These are phyloP conservation scores for Tuber magnatum DNA, from an alignment of 495 filamentous ascomycete species.

Conservation along the genomic window DNA sequence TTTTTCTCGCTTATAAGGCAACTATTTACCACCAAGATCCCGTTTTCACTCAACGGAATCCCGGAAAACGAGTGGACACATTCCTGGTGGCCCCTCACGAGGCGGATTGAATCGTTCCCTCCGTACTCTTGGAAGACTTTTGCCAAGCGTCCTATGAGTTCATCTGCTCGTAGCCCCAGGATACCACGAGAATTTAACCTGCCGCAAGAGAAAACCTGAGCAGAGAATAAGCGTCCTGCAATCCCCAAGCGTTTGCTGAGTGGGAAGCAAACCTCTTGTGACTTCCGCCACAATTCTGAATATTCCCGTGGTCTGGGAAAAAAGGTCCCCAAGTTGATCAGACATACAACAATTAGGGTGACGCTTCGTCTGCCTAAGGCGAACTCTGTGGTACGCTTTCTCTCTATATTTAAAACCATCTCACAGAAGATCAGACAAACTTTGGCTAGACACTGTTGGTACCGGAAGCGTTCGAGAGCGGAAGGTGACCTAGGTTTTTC, in stretches of 20 bases:
- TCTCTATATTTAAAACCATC: conserved; percentile 3
- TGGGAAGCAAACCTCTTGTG: conserved; percentile 10
- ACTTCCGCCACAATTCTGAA: conserved; percentile 6
- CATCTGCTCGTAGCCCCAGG: background rate
- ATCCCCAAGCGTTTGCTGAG: background rate
- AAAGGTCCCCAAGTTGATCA: conserved; percentile 14
- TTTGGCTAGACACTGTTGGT: background rate
- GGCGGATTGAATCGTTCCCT: background rate
- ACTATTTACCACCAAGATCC: background rate
- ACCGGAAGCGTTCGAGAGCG: background rate
- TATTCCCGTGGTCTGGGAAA: background rate
- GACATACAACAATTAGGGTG: conserved; percentile 7
- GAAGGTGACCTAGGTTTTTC: conserved; percentile 5
- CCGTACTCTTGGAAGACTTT: background rate
- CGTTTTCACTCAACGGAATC: background rate
- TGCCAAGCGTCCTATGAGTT: background rate
- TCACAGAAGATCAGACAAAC: conserved; percentile 11
- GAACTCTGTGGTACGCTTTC: background rate
- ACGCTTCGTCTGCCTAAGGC: conserved; percentile 10
- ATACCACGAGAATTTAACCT: background rate
- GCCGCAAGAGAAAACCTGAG: background rate
- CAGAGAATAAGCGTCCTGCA: background rate
- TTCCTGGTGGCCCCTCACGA: background rate
- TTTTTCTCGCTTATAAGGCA: background rate
- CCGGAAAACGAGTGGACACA: background rate